Conservation (phyloP, 768 basidiomycete species). For the Guyanaporus albipodus region DNA sequence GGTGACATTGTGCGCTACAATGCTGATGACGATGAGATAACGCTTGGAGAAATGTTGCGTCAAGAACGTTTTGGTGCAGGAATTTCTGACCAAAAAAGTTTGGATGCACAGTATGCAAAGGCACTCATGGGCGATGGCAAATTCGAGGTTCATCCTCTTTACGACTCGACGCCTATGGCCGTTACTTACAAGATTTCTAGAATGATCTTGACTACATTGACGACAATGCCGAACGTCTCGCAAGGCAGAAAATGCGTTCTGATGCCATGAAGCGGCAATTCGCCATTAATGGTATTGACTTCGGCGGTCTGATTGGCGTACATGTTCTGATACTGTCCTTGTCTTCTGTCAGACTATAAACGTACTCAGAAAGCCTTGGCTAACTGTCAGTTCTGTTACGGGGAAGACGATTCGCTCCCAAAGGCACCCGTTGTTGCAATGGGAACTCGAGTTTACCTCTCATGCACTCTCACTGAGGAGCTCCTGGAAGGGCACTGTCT, state of each 20-base stretch:
- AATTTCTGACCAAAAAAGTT: slow-evolving; percentile 83
- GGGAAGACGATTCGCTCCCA: slow-evolving; percentile 88
- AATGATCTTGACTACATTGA: slow-evolving; percentile 93
- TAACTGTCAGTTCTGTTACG: slow-evolving; percentile 83
- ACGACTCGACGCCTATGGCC: not conserved
- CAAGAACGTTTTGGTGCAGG: slow-evolving; percentile 92
- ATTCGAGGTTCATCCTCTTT: slow-evolving; percentile 57
- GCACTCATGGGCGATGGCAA: slow-evolving; percentile 86
- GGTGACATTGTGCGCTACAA: slow-evolving; percentile 88
- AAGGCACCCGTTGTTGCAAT: slow-evolving; percentile 86
- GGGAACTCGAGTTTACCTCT: slow-evolving; percentile 89
- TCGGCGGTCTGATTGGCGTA: not conserved
- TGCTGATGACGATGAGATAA: slow-evolving; percentile 83
- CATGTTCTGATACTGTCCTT: not conserved
- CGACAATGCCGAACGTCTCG: slow-evolving; percentile 91
- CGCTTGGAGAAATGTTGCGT: slow-evolving; percentile 87
- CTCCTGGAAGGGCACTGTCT: slow-evolving; percentile 89
- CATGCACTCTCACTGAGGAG: slow-evolving; percentile 83
- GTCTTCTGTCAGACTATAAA: slow-evolving; percentile 69
- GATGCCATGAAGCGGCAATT: slow-evolving; percentile 97
- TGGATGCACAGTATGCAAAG: slow-evolving; percentile 85
- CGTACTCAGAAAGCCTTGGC: slow-evolving; percentile 88
- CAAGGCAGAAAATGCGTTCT: slow-evolving; percentile 90
- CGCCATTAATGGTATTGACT: slow-evolving; percentile 80
- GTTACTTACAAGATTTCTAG: slow-evolving; percentile 33